Conservation (phyloP, 805 yeast genomes). For the Kazachstania viticola region DNA sequence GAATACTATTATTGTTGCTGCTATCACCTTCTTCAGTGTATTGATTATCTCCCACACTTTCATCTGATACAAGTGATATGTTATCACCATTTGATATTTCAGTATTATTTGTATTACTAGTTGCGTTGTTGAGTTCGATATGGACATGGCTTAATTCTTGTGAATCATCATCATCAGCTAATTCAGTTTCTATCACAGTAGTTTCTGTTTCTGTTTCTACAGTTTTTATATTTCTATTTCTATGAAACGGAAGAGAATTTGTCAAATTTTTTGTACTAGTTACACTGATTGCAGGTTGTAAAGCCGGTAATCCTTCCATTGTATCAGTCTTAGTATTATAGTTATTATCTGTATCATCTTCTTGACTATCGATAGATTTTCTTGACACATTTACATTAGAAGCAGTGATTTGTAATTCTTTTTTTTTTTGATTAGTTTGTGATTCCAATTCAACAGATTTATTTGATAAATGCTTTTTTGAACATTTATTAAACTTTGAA, state of each 20-base stretch:
- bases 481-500: slow-evolving; percentile 4
- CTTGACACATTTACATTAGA: not conserved
- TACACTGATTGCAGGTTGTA: slow-evolving; percentile 13
- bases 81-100: slow-evolving; percentile 1
- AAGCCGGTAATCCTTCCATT: slow-evolving; percentile 3
- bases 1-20: not conserved
- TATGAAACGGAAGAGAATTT: slow-evolving; percentile 3
- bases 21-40: not conserved
- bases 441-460: not conserved
- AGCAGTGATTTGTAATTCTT: not conserved
- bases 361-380: not conserved
- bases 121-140: too few species aligned
- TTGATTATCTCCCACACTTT: not conserved
- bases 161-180: slow-evolving; percentile 16
- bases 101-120: not conserved
- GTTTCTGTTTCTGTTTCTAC: slow-evolving; percentile 13
- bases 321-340: too few species aligned
- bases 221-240: too few species aligned
- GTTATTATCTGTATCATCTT: not conserved
- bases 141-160: slow-evolving; percentile 8
- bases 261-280: slow-evolving; percentile 7
- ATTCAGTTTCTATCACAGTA: slow-evolving; percentile 1
- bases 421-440: not conserved
- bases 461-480: slow-evolving; percentile 1
- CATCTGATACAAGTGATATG: not conserved